A percentile compares a stretch with the other conserved stretches of the same genome.
Evolutionary conservation across 2,329 filamentous ascomycete species (phyloP).

Genomic region (Aspergillus flavus): DNA sequence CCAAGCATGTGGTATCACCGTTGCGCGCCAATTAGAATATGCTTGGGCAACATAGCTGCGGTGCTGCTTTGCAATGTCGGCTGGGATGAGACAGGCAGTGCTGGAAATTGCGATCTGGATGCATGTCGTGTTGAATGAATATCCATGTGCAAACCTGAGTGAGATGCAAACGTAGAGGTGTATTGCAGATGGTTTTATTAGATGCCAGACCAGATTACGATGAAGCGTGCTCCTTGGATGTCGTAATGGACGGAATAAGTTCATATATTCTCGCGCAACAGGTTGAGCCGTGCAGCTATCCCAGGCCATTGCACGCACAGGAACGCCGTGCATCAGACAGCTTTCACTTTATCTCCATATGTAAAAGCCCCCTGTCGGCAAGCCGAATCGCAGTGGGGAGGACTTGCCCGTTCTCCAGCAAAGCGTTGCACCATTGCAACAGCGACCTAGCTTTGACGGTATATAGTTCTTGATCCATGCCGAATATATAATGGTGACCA

Average conservation of each 20-base stretch:
- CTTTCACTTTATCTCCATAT: not conserved
- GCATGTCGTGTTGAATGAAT: not conserved
- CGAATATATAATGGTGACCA: constrained; percentile 11
- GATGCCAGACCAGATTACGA: not conserved
- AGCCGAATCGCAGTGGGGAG: no score
- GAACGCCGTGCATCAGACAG: not conserved
- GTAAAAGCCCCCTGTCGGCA: not conserved
- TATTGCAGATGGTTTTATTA: not conserved
- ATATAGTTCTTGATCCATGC: not conserved
- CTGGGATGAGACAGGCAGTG: not conserved
- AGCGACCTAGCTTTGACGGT: not conserved
- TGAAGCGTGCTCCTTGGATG: not conserved
- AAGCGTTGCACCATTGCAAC: not conserved
- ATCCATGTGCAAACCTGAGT: not conserved
- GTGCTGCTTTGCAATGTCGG: not conserved
- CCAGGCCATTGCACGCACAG: not conserved
- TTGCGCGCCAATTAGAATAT: not conserved
- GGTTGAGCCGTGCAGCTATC: not conserved
- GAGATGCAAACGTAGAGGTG: not conserved
- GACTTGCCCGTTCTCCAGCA: not conserved
- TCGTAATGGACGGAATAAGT: not conserved
- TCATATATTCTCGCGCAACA: not conserved
- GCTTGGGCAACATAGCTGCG: not conserved
- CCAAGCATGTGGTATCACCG: not conserved
- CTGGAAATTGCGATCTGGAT: not conserved